Conservation (phyloP, 371 early-diverging fungal species). For the Mucor piriformis region DNA sequence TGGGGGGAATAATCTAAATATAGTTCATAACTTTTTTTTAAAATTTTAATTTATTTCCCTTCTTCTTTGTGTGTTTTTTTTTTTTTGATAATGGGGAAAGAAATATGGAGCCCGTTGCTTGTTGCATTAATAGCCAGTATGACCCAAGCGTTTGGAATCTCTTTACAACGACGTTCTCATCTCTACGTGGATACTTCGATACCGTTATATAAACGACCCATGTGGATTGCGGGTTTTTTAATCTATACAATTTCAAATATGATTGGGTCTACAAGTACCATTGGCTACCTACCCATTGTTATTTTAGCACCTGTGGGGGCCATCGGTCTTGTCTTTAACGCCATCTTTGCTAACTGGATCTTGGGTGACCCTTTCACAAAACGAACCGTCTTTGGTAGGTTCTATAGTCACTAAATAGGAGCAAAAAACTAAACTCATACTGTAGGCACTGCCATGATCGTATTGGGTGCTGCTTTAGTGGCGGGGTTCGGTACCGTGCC, state of each 20-base stretch:
- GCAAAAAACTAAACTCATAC: neutral
- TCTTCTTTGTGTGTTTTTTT: conserved; percentile 8
- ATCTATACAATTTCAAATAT: conserved; percentile 74
- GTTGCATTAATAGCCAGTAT: conserved; percentile 50
- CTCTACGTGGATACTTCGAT: conserved; percentile 39
- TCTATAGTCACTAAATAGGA: too few species aligned
- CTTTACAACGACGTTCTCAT: conserved; percentile 72
- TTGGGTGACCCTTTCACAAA: conserved; percentile 68
- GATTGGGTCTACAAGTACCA: conserved; percentile 73
- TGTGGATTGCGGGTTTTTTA: conserved; percentile 60
- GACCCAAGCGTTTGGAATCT: conserved; percentile 75
- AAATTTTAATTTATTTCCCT: conserved; percentile 9
- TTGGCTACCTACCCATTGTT: conserved; percentile 80
- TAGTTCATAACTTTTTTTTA: neutral
- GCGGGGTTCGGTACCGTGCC: conserved; percentile 80
- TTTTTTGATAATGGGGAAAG: conserved; percentile 7
- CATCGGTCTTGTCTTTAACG: conserved; percentile 80
- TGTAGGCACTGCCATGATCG: conserved; percentile 71
- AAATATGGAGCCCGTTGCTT: conserved; percentile 39
- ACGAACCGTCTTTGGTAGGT: conserved; percentile 58
- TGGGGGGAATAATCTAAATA: neutral
- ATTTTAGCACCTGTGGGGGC: conserved; percentile 83
- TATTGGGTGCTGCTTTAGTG: conserved; percentile 71
- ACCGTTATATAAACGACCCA: conserved; percentile 49
- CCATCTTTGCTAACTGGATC: conserved; percentile 73